Evolutionary conservation across 768 basidiomycete species (phyloP), one percentile per base, ranked within the genome.

Genomic region (Pleurotus pulmonarius): DNA sequence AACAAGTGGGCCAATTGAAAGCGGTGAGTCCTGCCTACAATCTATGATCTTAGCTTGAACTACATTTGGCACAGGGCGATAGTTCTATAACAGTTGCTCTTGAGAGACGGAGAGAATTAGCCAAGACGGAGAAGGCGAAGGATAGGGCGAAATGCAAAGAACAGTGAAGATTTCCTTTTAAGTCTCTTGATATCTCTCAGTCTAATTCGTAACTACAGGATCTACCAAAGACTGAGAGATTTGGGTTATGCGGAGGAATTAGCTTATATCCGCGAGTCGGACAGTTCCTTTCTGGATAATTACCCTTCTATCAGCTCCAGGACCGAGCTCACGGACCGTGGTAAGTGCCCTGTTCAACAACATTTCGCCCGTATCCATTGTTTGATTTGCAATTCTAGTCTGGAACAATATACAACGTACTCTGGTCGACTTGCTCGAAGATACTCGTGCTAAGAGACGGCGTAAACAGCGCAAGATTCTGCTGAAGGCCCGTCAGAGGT

Each of bases 221-320:
- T 65, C 25, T 61, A 61, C 54, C 37, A 40, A 34, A 61, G 61
- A 11, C 57, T 64, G 20, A 22, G 41, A 29, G 61, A 59, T 2
- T 26, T 61, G 15, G 66, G 66, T n/a, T 67, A 60, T 38, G 55
- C 46, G 16, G 62, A 67, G 29, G 63, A 64, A 59, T 56, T 67
- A 11, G 40, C 60, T 24, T 61, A 55, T 25, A 40, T 65, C 44
- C 60, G 62, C 13, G 57, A 56, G 22, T 48, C 38, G 12, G 53
- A 49, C 9, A 52, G 44, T 15, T 49, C 46, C 4, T 57, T 53
- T 40, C 37, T 67, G 11, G 59, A 57, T n/a, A 58, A 59, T 41
- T 58, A 65, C 55, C 25, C 48, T 4, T 41, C 57, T 25, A 47
- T 65, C 39, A 55, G 58, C 40, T 62, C 60, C n/a, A 43, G 49